A percentile compares a stretch with the other conserved stretches of the same genome.
phyloP scores from a whole-genome alignment of 169 alveolate species.

The Plasmodium gallinaceum region DNA sequence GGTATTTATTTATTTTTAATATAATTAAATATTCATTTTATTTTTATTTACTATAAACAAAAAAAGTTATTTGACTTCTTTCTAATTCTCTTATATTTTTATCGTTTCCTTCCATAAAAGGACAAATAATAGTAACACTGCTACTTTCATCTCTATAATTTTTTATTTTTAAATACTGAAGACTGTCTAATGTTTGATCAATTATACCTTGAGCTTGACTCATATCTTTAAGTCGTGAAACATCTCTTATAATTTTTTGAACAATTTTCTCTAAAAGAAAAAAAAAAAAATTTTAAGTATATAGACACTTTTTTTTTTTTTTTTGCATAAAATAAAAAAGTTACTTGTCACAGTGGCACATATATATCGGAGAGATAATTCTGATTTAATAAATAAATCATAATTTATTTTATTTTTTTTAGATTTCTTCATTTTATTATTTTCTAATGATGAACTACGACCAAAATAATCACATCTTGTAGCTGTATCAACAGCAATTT shows the following conservation, averaged over 20 bases:
- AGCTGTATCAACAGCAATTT: constrained; percentile 83
- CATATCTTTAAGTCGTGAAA: constrained; percentile 47
- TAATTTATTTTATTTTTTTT: constrained; percentile 18
- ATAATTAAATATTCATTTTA: background rate
- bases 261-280: constrained; percentile 23
- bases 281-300: background rate
- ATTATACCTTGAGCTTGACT: constrained; percentile 45
- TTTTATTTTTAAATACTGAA: constrained; percentile 53
- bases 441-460: constrained; percentile 4
- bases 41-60: constrained; percentile 31
- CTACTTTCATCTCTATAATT: constrained; percentile 37
- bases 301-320: background rate
- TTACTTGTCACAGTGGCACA: constrained; percentile 70
- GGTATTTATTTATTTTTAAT: background rate
- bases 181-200: constrained; percentile 20
- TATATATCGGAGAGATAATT: constrained; percentile 53
- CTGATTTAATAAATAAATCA: constrained; percentile 50
- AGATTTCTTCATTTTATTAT: constrained; percentile 6
- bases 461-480: constrained; percentile 77
- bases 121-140: constrained; percentile 36
- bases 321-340: background rate
- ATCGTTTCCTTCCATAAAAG: constrained; percentile 66
- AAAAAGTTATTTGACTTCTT: constrained; percentile 26
- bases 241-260: constrained; percentile 18
- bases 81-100: constrained; percentile 41